A percentile compares a stretch with the other conserved stretches of the same genome.
These are phyloP conservation scores for Quercus parvula DNA, from an alignment of 306 rosid genomes.

Conservation along the genomic window DNA sequence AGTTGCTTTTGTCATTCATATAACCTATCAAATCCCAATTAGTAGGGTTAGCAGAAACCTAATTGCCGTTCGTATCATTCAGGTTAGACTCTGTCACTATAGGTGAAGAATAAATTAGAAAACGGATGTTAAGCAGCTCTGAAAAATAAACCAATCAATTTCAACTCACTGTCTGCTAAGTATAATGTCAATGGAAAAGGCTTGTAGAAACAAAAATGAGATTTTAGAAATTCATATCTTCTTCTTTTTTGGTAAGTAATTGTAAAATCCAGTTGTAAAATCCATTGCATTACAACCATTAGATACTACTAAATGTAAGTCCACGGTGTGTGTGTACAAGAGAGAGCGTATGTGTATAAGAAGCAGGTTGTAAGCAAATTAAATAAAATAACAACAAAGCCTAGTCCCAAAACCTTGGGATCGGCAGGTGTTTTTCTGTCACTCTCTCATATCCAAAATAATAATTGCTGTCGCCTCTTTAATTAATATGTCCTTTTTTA, in stretches of 20 bases:
- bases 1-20: not conserved
- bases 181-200: not conserved
- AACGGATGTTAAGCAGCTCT: not conserved
- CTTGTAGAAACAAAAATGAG: not conserved
- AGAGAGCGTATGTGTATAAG: not conserved
- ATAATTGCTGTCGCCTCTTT: too few relatives aligned
- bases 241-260: not conserved
- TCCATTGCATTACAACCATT: not conserved
- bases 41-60: not conserved
- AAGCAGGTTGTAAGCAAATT: not conserved
- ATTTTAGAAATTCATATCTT: not conserved
- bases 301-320: not conserved
- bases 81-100: not conserved
- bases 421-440: too few relatives aligned
- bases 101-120: not conserved
- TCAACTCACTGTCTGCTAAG: not conserved
- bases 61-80: not conserved
- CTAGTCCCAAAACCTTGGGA: too few relatives aligned
- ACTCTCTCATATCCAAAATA: too few relatives aligned
- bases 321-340: not conserved
- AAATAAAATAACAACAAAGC: too few relatives aligned
- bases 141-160: not conserved
- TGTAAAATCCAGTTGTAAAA: not conserved
- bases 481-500: too few relatives aligned
- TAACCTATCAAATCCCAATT: not conserved